Conservation (phyloP, 2,329 filamentous ascomycete species). For the Calonectria pauciramosa region DNA sequence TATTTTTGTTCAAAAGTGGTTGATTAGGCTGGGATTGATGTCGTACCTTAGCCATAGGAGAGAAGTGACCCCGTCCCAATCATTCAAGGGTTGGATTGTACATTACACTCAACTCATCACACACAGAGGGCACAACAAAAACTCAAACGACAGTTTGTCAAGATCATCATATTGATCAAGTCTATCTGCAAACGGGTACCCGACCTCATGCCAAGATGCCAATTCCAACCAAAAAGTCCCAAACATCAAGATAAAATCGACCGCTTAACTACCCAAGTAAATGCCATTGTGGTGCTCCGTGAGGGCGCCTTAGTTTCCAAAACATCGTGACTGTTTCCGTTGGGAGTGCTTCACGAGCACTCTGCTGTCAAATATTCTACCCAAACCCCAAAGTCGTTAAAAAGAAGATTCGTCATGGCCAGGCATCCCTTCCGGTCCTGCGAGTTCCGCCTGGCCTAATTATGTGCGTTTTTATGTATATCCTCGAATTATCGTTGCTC, state of each 20-base stretch:
- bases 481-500: conserved; percentile 20
- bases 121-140: neutral
- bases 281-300: conserved; percentile 37
- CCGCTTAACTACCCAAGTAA: conserved; percentile 21
- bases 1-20: too few species aligned
- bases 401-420: conserved; percentile 31
- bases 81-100: too few species aligned
- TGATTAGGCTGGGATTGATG: too few species aligned
- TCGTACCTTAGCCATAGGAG: too few species aligned
- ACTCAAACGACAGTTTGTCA: neutral
- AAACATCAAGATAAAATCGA: conserved; percentile 8
- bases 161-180: conserved; percentile 9
- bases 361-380: conserved; percentile 32
- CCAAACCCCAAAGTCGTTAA: conserved; percentile 38
- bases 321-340: conserved; percentile 27
- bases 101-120: neutral
- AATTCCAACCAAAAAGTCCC: conserved; percentile 22
- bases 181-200: conserved; percentile 25
- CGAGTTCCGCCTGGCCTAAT: conserved; percentile 20
- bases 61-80: too few species aligned
- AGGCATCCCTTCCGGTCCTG: conserved; percentile 21
- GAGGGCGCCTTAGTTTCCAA: conserved; percentile 39
- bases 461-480: conserved; percentile 21
- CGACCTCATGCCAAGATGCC: conserved; percentile 25
- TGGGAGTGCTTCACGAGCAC: conserved; percentile 27